A percentile compares a stretch with the other conserved stretches of the same genome.
Conservation (phyloP, 2,329 filamentous ascomycete genomes). For the Aspergillus sp. region DNA sequence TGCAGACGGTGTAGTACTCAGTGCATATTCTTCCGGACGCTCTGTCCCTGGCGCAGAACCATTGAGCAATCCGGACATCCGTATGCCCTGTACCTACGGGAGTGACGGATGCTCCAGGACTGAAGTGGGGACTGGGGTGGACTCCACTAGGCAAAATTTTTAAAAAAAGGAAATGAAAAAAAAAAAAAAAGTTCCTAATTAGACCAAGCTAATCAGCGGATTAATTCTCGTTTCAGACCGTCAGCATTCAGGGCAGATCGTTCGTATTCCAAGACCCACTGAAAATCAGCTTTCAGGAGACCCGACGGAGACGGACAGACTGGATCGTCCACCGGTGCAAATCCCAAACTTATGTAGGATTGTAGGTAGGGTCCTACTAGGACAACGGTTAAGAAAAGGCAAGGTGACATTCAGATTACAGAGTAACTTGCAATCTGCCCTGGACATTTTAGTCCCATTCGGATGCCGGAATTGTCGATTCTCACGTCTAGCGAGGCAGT, state of each 20-base stretch:
- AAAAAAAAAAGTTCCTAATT: not conserved
- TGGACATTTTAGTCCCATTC: not conserved
- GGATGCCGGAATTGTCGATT: not conserved
- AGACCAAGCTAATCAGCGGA: not conserved
- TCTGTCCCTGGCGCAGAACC: not conserved
- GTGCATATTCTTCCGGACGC: too few relatives aligned
- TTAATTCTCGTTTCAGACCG: not conserved
- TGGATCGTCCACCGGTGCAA: not conserved
- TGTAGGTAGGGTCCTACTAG: too few relatives aligned
- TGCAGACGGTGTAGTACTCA: too few relatives aligned
- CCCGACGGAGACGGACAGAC: not conserved
- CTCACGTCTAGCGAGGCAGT: not conserved
- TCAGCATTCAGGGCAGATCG: not conserved
- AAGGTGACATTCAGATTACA: too few relatives aligned
- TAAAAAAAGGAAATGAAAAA: not conserved
- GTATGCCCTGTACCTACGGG: not conserved
- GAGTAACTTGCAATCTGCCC: too few relatives aligned
- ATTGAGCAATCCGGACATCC: too few relatives aligned
- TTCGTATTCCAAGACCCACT: not conserved
- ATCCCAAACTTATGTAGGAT: not conserved
- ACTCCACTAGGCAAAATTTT: not conserved
- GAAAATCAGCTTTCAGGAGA: not conserved
- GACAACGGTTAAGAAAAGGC: too few relatives aligned
- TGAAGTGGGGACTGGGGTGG: not conserved
- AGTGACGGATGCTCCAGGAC: not conserved